Evolutionary conservation across 805 yeast species (phyloP), one percentile per base, ranked within the genome.

Genomic region (Candida saitoana): DNA sequence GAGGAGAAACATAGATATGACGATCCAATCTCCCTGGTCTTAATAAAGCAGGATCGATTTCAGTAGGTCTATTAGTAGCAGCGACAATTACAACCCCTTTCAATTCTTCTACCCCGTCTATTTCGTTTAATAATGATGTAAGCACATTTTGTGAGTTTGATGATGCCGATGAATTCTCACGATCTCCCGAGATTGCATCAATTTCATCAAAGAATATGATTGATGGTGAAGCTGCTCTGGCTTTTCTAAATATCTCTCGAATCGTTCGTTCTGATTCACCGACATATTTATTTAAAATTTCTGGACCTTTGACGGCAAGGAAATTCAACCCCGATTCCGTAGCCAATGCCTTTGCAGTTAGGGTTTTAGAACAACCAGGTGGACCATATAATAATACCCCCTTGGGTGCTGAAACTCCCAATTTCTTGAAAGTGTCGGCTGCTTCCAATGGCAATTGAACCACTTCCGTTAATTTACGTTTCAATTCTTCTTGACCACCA

Each of bases 21-120:
- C 98, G 77, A 58, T 93, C 99, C 49, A 93, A 70, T 59, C 99
- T 77, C 0, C 99, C 99, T 0, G 99, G 99, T 55, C 99, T 79
- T 57, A 93, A 69, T 43, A 93, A 68, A 0, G 99, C 99, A 0
- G 96, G 76, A 57, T 93, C 99, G 34, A 93, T 88, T 18, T 85
- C 84, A 36, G 88, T 89, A 0, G 99, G 99, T 54, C 96, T 73
- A 59, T 93, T 93, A 0, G 99, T 93, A 7, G 99, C 99, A 2
- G 96, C 99, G 20, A 93, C 84, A 8, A 93, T 83, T 2, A 89
- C 87, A 4, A 93, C 99, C 2, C 96, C 97, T 39, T 84, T 86
- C 51, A 93, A 67, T 46, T 90, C 95, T 61, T 93, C 99, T 14
- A 93, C 91, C 56, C 99, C 99, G 59, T 93, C 99, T 52, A 93